These are phyloP conservation scores for Monosporozyma aerobia DNA, from an alignment of 805 yeast genomes.

Conservation along the genomic window DNA sequence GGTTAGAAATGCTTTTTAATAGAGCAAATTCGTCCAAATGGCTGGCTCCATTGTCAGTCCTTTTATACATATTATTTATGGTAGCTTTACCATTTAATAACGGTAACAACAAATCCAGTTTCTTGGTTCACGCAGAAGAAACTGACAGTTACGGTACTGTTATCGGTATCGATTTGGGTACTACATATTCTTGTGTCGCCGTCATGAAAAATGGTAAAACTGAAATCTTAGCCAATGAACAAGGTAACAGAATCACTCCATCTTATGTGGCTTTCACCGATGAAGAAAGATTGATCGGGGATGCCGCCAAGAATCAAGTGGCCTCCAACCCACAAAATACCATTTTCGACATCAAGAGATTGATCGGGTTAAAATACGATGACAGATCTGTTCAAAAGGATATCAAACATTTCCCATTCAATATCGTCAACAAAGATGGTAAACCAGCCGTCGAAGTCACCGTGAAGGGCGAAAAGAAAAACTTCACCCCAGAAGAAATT, in stretches of 20 bases:
- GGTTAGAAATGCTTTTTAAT: slow-evolving; percentile 1
- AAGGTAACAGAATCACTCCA: slow-evolving; percentile 95
- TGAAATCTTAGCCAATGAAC: slow-evolving; percentile 90
- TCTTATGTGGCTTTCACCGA: slow-evolving; percentile 89
- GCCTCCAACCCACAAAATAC: slow-evolving; percentile 83
- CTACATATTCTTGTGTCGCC: slow-evolving; percentile 96
- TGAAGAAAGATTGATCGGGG: slow-evolving; percentile 89
- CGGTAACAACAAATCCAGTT: neutral
- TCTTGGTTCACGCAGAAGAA: slow-evolving; percentile 32
- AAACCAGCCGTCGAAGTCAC: slow-evolving; percentile 78
- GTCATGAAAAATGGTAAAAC: slow-evolving; percentile 77
- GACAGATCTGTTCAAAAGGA: slow-evolving; percentile 77
- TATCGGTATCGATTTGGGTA: slow-evolving; percentile 94
- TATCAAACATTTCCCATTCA: slow-evolving; percentile 74
- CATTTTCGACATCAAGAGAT: slow-evolving; percentile 82
- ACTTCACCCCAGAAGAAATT: slow-evolving; percentile 86
- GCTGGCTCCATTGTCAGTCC: slow-evolving; percentile 42
- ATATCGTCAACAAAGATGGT: slow-evolving; percentile 57
- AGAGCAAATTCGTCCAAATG: slow-evolving; percentile 17
- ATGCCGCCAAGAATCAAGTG: slow-evolving; percentile 94
- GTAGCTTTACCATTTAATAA: slow-evolving; percentile 23
- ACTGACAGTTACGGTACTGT: slow-evolving; percentile 52
- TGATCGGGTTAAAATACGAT: slow-evolving; percentile 73
- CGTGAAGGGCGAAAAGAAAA: slow-evolving; percentile 62
- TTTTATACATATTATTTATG: slow-evolving; percentile 24